These are phyloP conservation scores for Diplodia corticola DNA, from an alignment of 2,329 filamentous ascomycete species.

Conservation along the genomic window DNA sequence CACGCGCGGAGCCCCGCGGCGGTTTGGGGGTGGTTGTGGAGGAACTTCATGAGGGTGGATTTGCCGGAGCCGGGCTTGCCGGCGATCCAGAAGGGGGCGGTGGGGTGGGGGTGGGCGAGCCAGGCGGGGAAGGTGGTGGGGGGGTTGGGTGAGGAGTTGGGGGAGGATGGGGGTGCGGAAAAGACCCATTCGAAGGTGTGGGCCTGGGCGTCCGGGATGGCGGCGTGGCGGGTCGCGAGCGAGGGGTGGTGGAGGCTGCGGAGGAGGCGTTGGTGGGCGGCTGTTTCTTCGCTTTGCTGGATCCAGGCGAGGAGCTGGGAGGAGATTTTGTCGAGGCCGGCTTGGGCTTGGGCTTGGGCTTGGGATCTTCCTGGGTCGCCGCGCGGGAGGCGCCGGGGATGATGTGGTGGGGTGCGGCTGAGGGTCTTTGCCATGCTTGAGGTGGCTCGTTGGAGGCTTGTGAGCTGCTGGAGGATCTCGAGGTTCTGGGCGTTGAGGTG, in stretches of 20 bases:
- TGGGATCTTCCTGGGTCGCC: too few species aligned
- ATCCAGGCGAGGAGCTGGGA: neutral
- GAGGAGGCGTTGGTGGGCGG: neutral
- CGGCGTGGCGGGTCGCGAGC: neutral
- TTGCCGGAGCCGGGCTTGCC: neutral
- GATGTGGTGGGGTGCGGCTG: too few species aligned
- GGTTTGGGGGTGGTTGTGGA: constrained; percentile 21
- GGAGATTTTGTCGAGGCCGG: neutral
- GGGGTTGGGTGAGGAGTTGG: too few species aligned
- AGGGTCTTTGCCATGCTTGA: neutral
- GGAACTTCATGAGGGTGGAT: neutral
- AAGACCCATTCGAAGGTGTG: neutral
- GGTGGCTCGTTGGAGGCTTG: neutral
- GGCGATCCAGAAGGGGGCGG: neutral
- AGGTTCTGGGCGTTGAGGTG: neutral
- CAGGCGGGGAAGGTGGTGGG: too few species aligned
- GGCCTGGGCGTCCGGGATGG: neutral
- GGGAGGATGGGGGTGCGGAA: too few species aligned
- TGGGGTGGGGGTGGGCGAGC: too few species aligned
- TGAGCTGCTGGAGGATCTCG: neutral
- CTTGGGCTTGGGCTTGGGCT: neutral
- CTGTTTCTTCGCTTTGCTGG: neutral
- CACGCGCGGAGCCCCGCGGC: constrained; percentile 20
- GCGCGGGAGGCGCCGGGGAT: too few species aligned
- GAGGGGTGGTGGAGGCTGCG: neutral